Evolutionary conservation across 257 asterid genomes (phyloP).

Genomic region (Solanum paucissectum): DNA sequence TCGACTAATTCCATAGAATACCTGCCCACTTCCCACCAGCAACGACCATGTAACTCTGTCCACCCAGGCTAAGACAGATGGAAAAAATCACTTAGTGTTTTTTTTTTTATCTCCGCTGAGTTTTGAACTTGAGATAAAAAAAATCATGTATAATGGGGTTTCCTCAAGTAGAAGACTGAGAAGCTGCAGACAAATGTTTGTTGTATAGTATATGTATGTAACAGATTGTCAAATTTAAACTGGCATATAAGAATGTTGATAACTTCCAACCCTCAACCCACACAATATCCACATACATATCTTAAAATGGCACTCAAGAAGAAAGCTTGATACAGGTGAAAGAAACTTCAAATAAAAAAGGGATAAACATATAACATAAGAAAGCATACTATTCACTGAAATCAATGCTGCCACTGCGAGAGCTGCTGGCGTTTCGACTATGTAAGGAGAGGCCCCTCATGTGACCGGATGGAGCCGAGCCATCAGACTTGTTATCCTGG

Average conservation of each 20-base stretch:
- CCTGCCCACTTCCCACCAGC: too few species aligned
- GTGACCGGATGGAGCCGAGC: slow-evolving; percentile 40
- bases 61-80: too few species aligned
- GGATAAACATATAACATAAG: too few species aligned
- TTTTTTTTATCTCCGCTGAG: background rate
- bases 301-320: background rate
- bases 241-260: background rate
- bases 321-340: background rate
- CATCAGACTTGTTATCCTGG: slow-evolving; percentile 58
- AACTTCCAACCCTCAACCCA: background rate
- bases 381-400: slow-evolving; percentile 40
- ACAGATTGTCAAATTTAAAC: background rate
- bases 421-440: slow-evolving; percentile 67
- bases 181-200: background rate
- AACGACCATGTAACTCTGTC: too few species aligned
- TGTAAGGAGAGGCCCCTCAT: slow-evolving; percentile 68
- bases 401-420: slow-evolving; percentile 68
- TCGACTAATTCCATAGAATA: too few species aligned
- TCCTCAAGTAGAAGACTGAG: background rate
- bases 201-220: background rate
- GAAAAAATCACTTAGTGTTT: background rate
- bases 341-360: background rate
- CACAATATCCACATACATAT: background rate
- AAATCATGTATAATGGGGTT: background rate
- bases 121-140: background rate